Conservation (phyloP, 2,329 filamentous ascomycete genomes). For the Ceratocystis cubensis region DNA sequence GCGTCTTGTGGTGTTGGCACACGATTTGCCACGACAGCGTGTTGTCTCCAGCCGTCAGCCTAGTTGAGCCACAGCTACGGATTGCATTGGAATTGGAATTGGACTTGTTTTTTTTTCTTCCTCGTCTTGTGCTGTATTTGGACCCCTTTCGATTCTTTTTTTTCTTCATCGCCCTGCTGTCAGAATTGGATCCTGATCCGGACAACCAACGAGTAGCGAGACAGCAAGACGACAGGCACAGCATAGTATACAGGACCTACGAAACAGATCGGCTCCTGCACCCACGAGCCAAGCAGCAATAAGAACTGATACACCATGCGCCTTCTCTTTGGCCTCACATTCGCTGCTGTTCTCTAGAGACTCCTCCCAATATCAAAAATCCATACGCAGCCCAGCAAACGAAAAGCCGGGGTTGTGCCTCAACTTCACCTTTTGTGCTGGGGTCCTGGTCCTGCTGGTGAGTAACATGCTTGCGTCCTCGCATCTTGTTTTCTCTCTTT, state of each 20-base stretch:
- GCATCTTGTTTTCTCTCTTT: slow-evolving; percentile 8
- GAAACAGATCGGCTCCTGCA: not conserved
- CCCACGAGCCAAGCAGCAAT: not conserved
- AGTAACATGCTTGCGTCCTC: not conserved
- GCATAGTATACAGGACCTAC: not conserved
- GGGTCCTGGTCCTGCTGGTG: too few species aligned
- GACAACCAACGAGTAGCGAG: not conserved
- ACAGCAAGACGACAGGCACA: not conserved
- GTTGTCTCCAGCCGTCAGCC: not conserved
- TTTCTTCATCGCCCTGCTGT: not conserved
- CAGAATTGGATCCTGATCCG: not conserved
- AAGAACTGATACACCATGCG: not conserved
- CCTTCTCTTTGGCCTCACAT: not conserved
- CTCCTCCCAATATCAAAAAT: not conserved
- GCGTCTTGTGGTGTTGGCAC: not conserved
- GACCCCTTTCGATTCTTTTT: not conserved
- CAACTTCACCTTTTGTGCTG: not conserved
- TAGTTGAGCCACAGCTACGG: not conserved
- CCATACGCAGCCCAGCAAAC: not conserved
- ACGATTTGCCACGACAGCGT: not conserved
- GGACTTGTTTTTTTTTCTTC: not conserved
- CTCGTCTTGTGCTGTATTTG: too few species aligned
- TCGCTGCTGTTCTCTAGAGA: not conserved
- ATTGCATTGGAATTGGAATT: not conserved
- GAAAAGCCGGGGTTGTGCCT: not conserved